A percentile compares a stretch with the other conserved stretches of the same genome.
Conservation (phyloP, 768 basidiomycete genomes). For the Phylloporus arenicola region DNA sequence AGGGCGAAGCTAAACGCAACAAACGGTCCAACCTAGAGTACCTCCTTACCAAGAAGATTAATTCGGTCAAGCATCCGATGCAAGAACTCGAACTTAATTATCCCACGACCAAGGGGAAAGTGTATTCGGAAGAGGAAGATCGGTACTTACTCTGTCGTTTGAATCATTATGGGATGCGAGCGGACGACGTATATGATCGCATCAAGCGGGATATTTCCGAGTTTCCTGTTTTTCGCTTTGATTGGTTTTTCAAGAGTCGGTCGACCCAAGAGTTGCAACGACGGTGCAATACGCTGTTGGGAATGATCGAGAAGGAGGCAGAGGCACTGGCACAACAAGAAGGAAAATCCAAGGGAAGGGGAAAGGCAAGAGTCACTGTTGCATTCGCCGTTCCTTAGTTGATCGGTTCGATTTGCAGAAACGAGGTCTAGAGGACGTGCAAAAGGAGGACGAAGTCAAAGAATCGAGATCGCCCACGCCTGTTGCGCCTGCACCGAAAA, state of each 20-base stretch:
- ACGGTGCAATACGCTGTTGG: constrained; percentile 79
- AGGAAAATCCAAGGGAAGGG: constrained; percentile 56
- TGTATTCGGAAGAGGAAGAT: constrained; percentile 96
- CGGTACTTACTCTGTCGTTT: constrained; percentile 88
- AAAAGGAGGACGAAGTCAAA: constrained; percentile 40
- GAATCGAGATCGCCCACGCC: constrained; percentile 64
- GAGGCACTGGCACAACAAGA: constrained; percentile 62
- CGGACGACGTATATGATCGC: constrained; percentile 86
- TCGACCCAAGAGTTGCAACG: constrained; percentile 77
- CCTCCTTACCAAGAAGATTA: constrained; percentile 78
- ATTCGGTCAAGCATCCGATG: constrained; percentile 83
- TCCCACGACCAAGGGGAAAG: constrained; percentile 92
- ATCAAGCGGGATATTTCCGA: constrained; percentile 97
- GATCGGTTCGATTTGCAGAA: constrained; percentile 40
- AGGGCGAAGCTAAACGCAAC: constrained; percentile 86
- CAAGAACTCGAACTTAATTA: constrained; percentile 96
- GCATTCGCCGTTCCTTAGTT: neutral
- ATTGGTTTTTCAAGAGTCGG: constrained; percentile 97
- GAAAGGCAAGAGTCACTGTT: constrained; percentile 47
- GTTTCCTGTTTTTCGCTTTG: constrained; percentile 95
- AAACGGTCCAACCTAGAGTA: constrained; percentile 77
- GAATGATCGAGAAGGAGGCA: constrained; percentile 92
- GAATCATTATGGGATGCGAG: constrained; percentile 83
- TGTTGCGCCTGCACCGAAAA: constrained; percentile 46
- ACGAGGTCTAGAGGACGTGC: constrained; percentile 65